Conservation (phyloP, 768 basidiomycete species). For the Suillus decipiens region DNA sequence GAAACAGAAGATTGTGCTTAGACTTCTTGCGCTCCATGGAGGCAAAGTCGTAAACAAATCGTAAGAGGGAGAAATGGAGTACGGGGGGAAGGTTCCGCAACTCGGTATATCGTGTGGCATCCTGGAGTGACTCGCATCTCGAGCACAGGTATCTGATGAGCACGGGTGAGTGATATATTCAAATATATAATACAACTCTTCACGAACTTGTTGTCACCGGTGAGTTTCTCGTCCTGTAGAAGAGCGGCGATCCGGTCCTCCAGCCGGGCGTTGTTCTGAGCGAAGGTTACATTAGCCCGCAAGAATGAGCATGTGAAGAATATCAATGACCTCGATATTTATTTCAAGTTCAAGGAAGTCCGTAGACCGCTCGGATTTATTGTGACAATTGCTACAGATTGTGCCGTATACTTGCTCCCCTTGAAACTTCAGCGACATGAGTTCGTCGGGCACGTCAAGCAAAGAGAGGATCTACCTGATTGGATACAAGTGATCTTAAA, state of each 20-base stretch:
- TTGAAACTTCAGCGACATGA: constrained; percentile 64
- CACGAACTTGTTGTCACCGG: constrained; percentile 78
- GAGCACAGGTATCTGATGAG: constrained; percentile 75
- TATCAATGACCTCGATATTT: constrained; percentile 60
- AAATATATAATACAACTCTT: background rate
- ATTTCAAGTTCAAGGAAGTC: constrained; percentile 90
- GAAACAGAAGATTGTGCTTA: constrained; percentile 80
- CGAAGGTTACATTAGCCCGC: constrained; percentile 6
- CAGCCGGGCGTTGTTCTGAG: constrained; percentile 68
- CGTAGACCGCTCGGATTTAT: constrained; percentile 65
- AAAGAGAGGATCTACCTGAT: constrained; percentile 53
- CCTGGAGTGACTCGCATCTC: constrained; percentile 67
- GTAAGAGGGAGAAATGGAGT: constrained; percentile 87
- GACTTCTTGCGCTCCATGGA: constrained; percentile 86
- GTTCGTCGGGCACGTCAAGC: background rate
- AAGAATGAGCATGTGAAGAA: background rate
- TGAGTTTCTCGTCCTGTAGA: constrained; percentile 69
- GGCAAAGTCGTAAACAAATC: constrained; percentile 86
- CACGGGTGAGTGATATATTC: constrained; percentile 1
- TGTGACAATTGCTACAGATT: constrained; percentile 67
- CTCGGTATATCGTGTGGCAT: constrained; percentile 78
- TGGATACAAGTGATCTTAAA: constrained; percentile 67
- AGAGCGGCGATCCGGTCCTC: constrained; percentile 70
- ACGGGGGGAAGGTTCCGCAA: constrained; percentile 78
- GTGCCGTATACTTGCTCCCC: constrained; percentile 84